Conservation (phyloP, 345 rosid genomes). For the Nephelium lappaceum region DNA sequence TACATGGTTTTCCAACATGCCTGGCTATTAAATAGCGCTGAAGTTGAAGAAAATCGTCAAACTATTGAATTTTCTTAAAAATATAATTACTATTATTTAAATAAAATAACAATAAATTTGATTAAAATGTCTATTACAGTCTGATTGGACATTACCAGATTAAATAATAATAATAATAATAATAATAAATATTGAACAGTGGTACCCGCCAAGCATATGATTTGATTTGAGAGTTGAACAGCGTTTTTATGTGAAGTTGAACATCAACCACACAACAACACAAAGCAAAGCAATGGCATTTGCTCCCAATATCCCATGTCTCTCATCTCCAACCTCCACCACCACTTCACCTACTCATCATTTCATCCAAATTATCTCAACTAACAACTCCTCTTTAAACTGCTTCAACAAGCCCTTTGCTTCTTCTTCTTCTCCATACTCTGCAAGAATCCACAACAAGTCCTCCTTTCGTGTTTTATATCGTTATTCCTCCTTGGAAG, state of each 20-base stretch:
- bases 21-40: too few species aligned
- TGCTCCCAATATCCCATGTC: slow-evolving; percentile 6
- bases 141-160: too few species aligned
- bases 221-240: not conserved
- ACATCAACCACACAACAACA: not conserved
- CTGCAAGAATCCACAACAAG: not conserved
- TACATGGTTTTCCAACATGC: too few species aligned
- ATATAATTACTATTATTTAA: too few species aligned
- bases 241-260: not conserved
- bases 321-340: slow-evolving; percentile 13
- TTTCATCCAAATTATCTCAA: slow-evolving; percentile 5
- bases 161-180: too few species aligned
- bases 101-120: too few species aligned
- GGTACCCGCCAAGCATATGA: not conserved
- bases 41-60: too few species aligned
- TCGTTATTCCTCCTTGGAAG: slow-evolving; percentile 28
- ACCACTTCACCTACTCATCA: slow-evolving; percentile 3
- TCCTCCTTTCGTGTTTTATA: slow-evolving; percentile 29
- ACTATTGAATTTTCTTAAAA: too few species aligned
- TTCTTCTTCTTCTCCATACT: slow-evolving; percentile 10
- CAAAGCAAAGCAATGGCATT: slow-evolving; percentile 32
- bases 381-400: not conserved
- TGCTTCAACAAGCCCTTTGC: not conserved
- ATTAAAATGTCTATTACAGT: too few species aligned
- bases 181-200: too few species aligned